These are phyloP conservation scores for Talaromyces verruculosus DNA, from an alignment of 2,329 filamentous ascomycete species.

Conservation along the genomic window DNA sequence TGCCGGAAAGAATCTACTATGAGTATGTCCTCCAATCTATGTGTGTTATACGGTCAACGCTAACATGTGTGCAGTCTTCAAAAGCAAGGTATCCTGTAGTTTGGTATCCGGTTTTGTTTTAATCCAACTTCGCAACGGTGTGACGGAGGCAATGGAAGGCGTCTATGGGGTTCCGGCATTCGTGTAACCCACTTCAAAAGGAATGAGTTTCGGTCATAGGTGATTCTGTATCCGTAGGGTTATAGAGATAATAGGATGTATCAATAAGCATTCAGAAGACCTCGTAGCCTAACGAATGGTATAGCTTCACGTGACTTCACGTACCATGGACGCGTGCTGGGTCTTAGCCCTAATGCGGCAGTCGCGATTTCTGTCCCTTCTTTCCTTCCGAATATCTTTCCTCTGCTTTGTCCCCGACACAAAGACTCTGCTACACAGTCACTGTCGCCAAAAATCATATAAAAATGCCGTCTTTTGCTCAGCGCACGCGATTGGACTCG, in stretches of 20 bases:
- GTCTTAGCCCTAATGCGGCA: conserved; percentile 15
- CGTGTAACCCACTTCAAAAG: background rate
- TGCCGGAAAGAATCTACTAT: conserved; percentile 97
- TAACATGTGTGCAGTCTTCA: conserved; percentile 57
- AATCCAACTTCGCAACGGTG: background rate
- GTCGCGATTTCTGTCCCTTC: conserved; percentile 9
- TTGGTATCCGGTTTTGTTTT: background rate
- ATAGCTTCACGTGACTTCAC: conserved; percentile 35
- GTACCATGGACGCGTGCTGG: conserved; percentile 32
- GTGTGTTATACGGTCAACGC: conserved; percentile 18
- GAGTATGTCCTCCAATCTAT: conserved; percentile 52
- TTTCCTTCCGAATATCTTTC: background rate
- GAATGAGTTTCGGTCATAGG: background rate
- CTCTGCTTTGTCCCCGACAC: background rate
- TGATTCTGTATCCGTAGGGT: background rate
- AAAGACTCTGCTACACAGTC: background rate
- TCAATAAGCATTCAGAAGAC: background rate
- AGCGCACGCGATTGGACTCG: background rate
- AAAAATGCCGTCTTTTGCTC: conserved; percentile 15
- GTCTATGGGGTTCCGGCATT: conserved; percentile 11
- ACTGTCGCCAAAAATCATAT: background rate
- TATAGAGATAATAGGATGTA: background rate
- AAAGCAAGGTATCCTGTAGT: conserved; percentile 80
- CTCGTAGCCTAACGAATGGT: background rate
- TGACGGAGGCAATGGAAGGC: conserved; percentile 4